phyloP scores from a whole-genome alignment of 2,329 filamentous ascomycete species.

The Pseudogymnoascus sp. region DNA sequence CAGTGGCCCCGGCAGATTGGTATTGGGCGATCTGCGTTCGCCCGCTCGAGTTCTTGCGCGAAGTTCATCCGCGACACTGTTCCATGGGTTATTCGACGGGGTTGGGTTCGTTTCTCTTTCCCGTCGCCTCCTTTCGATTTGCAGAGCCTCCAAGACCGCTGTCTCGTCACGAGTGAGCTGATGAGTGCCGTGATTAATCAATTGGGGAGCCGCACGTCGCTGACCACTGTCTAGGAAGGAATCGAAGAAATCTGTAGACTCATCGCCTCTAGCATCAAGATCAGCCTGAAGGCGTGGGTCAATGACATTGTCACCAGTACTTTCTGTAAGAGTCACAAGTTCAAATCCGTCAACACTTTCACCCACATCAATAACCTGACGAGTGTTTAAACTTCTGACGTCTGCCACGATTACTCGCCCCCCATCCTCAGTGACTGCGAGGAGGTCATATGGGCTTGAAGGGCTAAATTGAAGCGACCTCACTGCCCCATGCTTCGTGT shows the following conservation, averaged over 20 bases:
- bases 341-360: conserved; percentile 43
- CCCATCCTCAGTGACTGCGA: conserved; percentile 90
- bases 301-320: conserved; percentile 17
- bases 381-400: conserved; percentile 56
- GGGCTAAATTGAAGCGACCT: conserved; percentile 89
- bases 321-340: conserved; percentile 19
- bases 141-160: conserved; percentile 46
- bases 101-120: conserved; percentile 21
- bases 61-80: conserved; percentile 13
- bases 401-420: conserved; percentile 68
- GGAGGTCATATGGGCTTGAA: conserved; percentile 70
- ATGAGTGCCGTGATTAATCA: not conserved
- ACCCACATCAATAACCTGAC: conserved; percentile 60
- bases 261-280: not conserved
- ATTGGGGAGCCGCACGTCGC: not conserved
- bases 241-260: not conserved
- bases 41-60: conserved; percentile 12
- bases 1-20: conserved; percentile 21
- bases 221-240: not conserved
- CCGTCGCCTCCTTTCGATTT: conserved; percentile 41
- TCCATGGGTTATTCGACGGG: conserved; percentile 2
- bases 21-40: conserved; percentile 19
- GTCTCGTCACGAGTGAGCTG: conserved; percentile 44
- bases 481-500: conserved; percentile 65
- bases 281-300: conserved; percentile 21